Evolutionary conservation across 768 basidiomycete genomes (phyloP), one percentile per base, ranked within the genome.

Genomic region (Tylopilus subfusipes): DNA sequence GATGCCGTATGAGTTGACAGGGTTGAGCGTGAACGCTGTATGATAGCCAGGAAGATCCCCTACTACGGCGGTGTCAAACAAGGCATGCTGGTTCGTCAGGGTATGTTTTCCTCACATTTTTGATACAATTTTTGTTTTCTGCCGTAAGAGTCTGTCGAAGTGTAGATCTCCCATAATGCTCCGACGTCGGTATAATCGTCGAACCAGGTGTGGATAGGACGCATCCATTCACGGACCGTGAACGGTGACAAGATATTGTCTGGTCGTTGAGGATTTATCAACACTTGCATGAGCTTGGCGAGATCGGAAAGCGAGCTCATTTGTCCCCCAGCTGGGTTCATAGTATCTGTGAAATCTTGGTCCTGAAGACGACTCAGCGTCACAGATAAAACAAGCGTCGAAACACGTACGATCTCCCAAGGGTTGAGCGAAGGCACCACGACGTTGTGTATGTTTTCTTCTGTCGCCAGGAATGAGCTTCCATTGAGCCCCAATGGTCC

Each of bases 291-390:
- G 43, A 79, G 48, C 7, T 61, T 75, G 16, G 65, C 63, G 9
- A 79, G 65, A 58, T 83, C 82, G 1, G 72, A 60, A 12, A 83
- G 66, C 0, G 80, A 81, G 55, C 75, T 73, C 59, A 78, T 79
- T 56, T 83, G 81, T 2, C 80, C 81, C 3, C 75, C 81, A 3
- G 76, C 61, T 3, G 80, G 70, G 53, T 80, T 78, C 55, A 63
- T 63, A 0, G 71, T 62, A 46, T 76, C 75, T 18, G 63, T 53
- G 53, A 80, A 72, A 48, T 72, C 68, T 13, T 63, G 59, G 50
- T 80, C 78, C 72, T 78, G 39, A 22, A n/a, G 21, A 2, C 10
- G 21, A 38, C 19, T 62, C 27, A 50, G 40, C 8, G 19, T 31
- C 42, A 3, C 9, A 19, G 9, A 36, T 14, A 5, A 48, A 5